Percentiles rank a stretch among this genome's conserved stretches.
phyloP scores from a whole-genome alignment of 2,329 filamentous ascomycete species.

The Conoideocrella luteorostrata region DNA sequence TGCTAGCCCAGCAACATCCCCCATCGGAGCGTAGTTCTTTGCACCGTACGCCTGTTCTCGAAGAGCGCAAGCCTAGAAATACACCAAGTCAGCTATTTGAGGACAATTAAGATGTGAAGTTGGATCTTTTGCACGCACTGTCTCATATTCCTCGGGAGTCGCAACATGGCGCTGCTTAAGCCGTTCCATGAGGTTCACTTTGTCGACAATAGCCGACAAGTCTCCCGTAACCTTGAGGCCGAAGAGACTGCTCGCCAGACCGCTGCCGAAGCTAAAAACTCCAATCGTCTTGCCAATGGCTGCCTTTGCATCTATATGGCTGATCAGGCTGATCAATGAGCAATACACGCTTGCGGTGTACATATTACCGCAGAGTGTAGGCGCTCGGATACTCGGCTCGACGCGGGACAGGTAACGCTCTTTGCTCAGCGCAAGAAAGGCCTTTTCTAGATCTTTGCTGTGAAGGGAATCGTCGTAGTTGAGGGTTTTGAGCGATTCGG shows the following conservation, averaged over 20 bases:
- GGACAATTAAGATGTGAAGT: not conserved
- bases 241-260: not conserved
- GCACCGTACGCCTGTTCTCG: not conserved
- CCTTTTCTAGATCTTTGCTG: conserved; percentile 1
- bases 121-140: not conserved
- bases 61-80: not conserved
- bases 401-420: not conserved
- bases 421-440: not conserved
- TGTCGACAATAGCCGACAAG: not conserved
- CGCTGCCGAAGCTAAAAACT: not conserved
- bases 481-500: not conserved
- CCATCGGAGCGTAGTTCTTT: not conserved
- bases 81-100: not conserved
- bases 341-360: conserved; percentile 1
- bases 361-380: not conserved
- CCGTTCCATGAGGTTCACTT: not conserved
- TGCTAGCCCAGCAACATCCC: not conserved
- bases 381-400: not conserved
- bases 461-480: not conserved
- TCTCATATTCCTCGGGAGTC: not conserved
- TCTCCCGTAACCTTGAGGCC: not conserved
- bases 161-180: not conserved
- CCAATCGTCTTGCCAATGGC: not conserved
- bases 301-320: not conserved
- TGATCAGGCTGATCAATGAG: not conserved